These are phyloP conservation scores for Platismatia glauca DNA, from an alignment of 495 filamentous ascomycete genomes.

Conservation along the genomic window DNA sequence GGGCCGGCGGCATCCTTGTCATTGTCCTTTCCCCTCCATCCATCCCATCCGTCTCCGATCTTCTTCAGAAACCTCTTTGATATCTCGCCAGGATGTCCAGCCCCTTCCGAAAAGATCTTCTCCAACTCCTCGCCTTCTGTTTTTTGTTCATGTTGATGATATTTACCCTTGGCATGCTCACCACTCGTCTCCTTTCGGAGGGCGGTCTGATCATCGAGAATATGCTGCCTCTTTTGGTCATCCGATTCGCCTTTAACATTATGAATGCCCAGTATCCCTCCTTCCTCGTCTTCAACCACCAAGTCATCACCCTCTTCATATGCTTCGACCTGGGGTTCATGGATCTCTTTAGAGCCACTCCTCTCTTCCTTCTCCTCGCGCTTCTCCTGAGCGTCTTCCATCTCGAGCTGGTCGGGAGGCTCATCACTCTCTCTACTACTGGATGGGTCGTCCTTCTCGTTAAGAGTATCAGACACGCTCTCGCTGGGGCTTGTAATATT, in stretches of 20 bases:
- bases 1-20: slow-evolving; percentile 12
- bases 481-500: slow-evolving; percentile 28
- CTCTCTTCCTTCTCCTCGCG: slow-evolving; percentile 29
- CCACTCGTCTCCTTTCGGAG: slow-evolving; percentile 48
- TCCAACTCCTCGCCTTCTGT: slow-evolving; percentile 37
- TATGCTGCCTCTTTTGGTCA: slow-evolving; percentile 42
- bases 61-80: slow-evolving; percentile 28
- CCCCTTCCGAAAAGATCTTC: slow-evolving; percentile 28
- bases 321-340: slow-evolving; percentile 46
- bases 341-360: slow-evolving; percentile 26
- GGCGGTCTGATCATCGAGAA: slow-evolving; percentile 50
- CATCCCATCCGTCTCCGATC: slow-evolving; percentile 34
- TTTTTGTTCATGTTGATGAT: slow-evolving; percentile 37
- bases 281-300: slow-evolving; percentile 78
- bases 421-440: slow-evolving; percentile 16
- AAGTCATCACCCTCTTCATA: slow-evolving; percentile 80
- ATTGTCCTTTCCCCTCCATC: slow-evolving; percentile 28
- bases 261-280: slow-evolving; percentile 63
- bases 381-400: slow-evolving; percentile 23
- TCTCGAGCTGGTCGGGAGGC: slow-evolving; percentile 22
- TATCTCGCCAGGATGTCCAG: slow-evolving; percentile 27
- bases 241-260: slow-evolving; percentile 35
- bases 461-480: slow-evolving; percentile 33
- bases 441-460: slow-evolving; percentile 27
- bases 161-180: slow-evolving; percentile 33